Evolutionary conservation across 345 rosid species (phyloP).

Genomic region (Limnanthes douglasii): DNA sequence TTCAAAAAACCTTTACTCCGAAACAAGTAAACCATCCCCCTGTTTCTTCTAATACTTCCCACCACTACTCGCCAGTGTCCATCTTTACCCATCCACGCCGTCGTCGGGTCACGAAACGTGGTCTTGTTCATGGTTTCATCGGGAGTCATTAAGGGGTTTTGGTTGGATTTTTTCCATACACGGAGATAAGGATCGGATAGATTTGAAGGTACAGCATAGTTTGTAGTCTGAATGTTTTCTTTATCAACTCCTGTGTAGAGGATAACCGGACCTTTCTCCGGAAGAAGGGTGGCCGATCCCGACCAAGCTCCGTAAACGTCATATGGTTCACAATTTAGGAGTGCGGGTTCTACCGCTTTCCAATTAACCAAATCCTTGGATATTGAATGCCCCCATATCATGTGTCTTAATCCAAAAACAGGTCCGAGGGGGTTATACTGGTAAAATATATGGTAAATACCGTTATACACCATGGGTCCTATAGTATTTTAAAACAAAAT

Average conservation of each 20-base stretch:
- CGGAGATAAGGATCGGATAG: conserved; percentile 65
- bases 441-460: conserved; percentile 48
- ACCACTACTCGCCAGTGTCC: conserved; percentile 51
- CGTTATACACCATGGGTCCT: conserved; percentile 58
- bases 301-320: conserved; percentile 61
- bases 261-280: conserved; percentile 33
- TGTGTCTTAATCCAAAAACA: conserved; percentile 57
- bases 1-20: conserved; percentile 30
- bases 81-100: conserved; percentile 45
- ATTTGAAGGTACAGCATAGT: conserved; percentile 59
- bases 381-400: conserved; percentile 68
- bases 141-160: conserved; percentile 49
- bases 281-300: conserved; percentile 50
- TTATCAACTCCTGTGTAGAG: conserved; percentile 51
- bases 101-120: conserved; percentile 75
- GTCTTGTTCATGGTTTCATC: conserved; percentile 23
- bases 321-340: conserved; percentile 29
- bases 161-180: conserved; percentile 57
- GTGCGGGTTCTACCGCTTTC: conserved; percentile 34
- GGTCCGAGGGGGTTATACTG: conserved; percentile 64
- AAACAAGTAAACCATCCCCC: conserved; percentile 53
- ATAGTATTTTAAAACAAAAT: neutral
- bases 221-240: conserved; percentile 34
- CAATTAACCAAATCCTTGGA: conserved; percentile 54
- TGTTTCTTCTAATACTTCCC: conserved; percentile 29